Evolutionary conservation across 164 flowering plant species (phyloP).

Genomic region (Malania oleifera): DNA sequence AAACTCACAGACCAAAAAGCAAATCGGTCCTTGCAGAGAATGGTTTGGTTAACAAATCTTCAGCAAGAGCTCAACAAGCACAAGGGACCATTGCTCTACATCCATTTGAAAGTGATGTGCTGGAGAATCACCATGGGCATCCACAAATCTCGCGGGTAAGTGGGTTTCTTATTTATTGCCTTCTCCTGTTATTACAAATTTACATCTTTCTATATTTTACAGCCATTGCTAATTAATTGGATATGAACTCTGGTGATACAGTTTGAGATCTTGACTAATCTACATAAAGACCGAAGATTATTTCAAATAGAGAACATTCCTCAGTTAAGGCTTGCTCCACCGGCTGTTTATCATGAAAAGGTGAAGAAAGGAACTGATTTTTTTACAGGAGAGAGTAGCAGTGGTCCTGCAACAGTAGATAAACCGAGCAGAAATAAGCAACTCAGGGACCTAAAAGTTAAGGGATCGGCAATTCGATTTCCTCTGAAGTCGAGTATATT

Average conservation of each 20-base stretch:
- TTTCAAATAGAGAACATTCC: conserved; percentile 64
- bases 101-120: conserved; percentile 46
- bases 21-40: conserved; percentile 39
- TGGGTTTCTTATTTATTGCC: neutral
- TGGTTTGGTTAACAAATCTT: conserved; percentile 42
- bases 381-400: conserved; percentile 52
- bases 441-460: conserved; percentile 48
- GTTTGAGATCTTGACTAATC: conserved; percentile 78
- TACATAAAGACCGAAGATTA: conserved; percentile 50
- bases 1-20: conserved; percentile 39
- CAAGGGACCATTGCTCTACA: conserved; percentile 30
- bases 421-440: conserved; percentile 44
- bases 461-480: conserved; percentile 64
- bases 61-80: conserved; percentile 36
- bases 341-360: conserved; percentile 91
- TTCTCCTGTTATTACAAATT: neutral
- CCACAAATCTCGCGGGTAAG: conserved; percentile 76
- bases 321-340: conserved; percentile 88
- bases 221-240: neutral
- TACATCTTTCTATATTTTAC: neutral
- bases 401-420: conserved; percentile 27
- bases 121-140: conserved; percentile 50
- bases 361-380: conserved; percentile 56
- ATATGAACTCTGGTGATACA: conserved; percentile 35
- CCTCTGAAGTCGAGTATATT: conserved; percentile 70